Percentiles rank a stretch among this genome's conserved stretches.
These are phyloP conservation scores for Emmonsiellopsis sp. DNA, from an alignment of 2,329 filamentous ascomycete genomes.

Conservation along the genomic window DNA sequence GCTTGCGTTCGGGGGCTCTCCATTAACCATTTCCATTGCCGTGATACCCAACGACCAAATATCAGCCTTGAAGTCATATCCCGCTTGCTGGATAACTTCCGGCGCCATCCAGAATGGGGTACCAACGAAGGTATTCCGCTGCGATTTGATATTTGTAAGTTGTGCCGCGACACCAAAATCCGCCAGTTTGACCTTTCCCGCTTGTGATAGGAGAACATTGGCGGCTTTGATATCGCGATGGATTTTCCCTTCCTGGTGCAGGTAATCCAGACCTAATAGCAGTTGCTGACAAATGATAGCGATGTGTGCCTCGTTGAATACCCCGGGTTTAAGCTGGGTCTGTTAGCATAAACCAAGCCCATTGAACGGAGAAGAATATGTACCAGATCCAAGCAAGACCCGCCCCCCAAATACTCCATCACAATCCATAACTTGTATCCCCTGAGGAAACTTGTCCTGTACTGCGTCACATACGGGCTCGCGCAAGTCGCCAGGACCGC, in stretches of 20 bases:
- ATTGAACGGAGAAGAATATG: conserved; percentile 18
- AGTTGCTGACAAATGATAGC: conserved; percentile 91
- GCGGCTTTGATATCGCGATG: conserved; percentile 96
- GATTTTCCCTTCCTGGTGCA: conserved; percentile 90
- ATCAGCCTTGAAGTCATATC: conserved; percentile 80
- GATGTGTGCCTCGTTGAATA: conserved; percentile 81
- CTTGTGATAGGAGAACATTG: conserved; percentile 85
- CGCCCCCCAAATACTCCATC: conserved; percentile 95
- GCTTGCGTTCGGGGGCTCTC: conserved; percentile 77
- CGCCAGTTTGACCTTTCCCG: conserved; percentile 86
- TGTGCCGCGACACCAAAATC: conserved; percentile 97
- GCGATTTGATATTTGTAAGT: conserved; percentile 93
- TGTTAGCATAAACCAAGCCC: not conserved
- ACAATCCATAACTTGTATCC: conserved; percentile 98
- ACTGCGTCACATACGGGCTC: conserved; percentile 88
- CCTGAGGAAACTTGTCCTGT: conserved; percentile 91
- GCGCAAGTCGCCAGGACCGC: conserved; percentile 89
- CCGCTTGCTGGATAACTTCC: conserved; percentile 82
- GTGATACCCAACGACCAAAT: conserved; percentile 92
- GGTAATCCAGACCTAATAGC: conserved; percentile 79
- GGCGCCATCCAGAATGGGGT: conserved; percentile 98
- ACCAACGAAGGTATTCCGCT: conserved; percentile 93
- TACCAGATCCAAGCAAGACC: conserved; percentile 89
- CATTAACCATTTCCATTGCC: conserved; percentile 78
- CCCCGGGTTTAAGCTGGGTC: conserved; percentile 71